Base-by-base conservation (phyloP, 1,139 yeast species). In the Candida pseudoviswanathii region DNA sequence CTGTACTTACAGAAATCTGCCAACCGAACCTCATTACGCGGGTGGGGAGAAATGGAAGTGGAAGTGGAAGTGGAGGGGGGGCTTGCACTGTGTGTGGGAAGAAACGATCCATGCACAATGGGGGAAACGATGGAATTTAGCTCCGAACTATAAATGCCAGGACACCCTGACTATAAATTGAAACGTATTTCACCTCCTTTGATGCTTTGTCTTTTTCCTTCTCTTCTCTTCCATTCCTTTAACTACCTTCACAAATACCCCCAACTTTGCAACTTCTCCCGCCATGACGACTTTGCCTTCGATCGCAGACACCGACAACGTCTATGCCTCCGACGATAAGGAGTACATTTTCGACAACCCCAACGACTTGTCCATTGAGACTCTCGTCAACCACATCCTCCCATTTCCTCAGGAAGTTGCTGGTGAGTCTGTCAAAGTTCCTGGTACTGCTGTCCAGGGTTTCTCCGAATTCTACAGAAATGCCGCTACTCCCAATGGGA, bases 381-480 rank as follows among this genome's bases (percentile, higher is more conserved):
- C 53, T 5, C 52, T 63, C 39, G 48, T 65, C 31, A 54, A 59
- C 22, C 54, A 58, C 34, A 46, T 52, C 44, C 51, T 71, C 33
- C 78, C 77, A 3, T 56, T 69, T 25, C 61, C 63, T 5, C 49
- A 51, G 16, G 51, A 53, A 8, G 45, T 48, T 3, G 45, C 50
- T 42, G 46, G 54, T 30, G 39, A 50, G 10, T 58, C 76, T 1
- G 58, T 64, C 4, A 61, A 71, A 3, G 50, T 73, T 21, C 65
- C 68, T 1, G 73, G 73, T 2, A 60, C 75, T 10, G 66, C 56
- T 29, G 55, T 57, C 30, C 59, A 54, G 1, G 77, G 75, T 1
- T 67, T 52, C 51, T 67, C 75, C 9, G 59, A 64, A 9, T 63
- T 73, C 42, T 74, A 67, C 58, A 57, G 78, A 41, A 73, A 70